Percentiles rank a stretch among this genome's conserved stretches.
Conservation (phyloP, 441 rosid species). For the Adansonia rubrostipa region DNA sequence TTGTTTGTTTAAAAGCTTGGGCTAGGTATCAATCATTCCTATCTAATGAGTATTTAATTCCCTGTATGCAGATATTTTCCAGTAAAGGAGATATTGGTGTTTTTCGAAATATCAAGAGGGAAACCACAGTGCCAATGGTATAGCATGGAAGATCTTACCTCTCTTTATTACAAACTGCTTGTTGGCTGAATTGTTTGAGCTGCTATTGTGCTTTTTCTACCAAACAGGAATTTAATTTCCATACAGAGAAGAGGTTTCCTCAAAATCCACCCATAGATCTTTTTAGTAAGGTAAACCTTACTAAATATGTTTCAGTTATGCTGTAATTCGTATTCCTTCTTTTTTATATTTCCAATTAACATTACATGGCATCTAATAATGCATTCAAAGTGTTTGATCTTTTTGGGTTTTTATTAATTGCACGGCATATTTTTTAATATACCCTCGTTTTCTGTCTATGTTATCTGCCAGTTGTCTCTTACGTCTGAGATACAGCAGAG, state of each 20-base stretch:
- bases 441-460: background rate
- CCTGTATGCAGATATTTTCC: constrained; percentile 67
- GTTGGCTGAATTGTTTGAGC: constrained; percentile 21
- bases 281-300: constrained; percentile 73
- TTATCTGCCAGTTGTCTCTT: constrained; percentile 61
- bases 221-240: constrained; percentile 79
- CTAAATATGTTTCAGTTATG: constrained; percentile 20
- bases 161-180: constrained; percentile 14
- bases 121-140: constrained; percentile 86
- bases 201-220: constrained; percentile 24
- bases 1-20: constrained; percentile 26
- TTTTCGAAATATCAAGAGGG: constrained; percentile 73
- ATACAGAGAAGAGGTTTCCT: constrained; percentile 58
- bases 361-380: background rate
- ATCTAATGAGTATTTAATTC: constrained; percentile 12
- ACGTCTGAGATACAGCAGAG: constrained; percentile 57
- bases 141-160: constrained; percentile 19
- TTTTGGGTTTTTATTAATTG: background rate
- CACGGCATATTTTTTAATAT: background rate
- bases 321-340: background rate
- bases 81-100: constrained; percentile 88
- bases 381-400: constrained; percentile 5
- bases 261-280: constrained; percentile 76
- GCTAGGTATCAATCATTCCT: constrained; percentile 23
- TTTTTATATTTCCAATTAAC: background rate